Evolutionary conservation across 1,139 yeast genomes (phyloP), one percentile per base, ranked within the genome.

Genomic region (Taiozyma sp.): DNA sequence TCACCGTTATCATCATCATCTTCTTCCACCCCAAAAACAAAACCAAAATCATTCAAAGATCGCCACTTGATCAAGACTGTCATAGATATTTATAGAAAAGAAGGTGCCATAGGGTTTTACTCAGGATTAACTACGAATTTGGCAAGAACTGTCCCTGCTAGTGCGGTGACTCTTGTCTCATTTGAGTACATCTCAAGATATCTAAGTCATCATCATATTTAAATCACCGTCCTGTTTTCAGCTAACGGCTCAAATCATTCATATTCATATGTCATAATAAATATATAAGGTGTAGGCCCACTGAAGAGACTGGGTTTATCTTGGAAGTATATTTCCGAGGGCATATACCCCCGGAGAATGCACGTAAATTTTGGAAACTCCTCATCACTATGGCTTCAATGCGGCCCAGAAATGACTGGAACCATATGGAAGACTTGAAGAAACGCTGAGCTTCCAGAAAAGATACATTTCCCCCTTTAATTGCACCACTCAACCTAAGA

Each of bases 81-180:
- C 22, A 66, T 67, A 44, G 73, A 76, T 9, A 84, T 91, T 24
- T 84, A 80, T 63, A 61, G 63, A 46, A 81, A 78, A 55, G 97
- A 91, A 66, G 97, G 98, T 5, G 57, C 87, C 56, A 67, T 75
- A 42, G 97, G 96, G 4, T 93, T 90, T 66, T 93, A 93, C 65
- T 86, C 96, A 1, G 99, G 99, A 0, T 86, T 92, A 64, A 78
- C 83, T 1, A 85, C 96, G 19, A 93, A 93, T 65, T 73, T 93
- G 65, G 80, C 90, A 38, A 76, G 99, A 62, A 95, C 99, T 0
- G 90, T 93, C 2, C 99, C 99, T 6, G 93, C 97, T 8, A 84
- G 93, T 63, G 97, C 97, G 1, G 89, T 93, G 24, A 93, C 99
- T 3, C 74, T 93, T 60, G 92, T 92, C n/a, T 87, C 96, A 41